phyloP scores from a whole-genome alignment of 2,329 filamentous ascomycete genomes.

The Cladosporium halotolerans region DNA sequence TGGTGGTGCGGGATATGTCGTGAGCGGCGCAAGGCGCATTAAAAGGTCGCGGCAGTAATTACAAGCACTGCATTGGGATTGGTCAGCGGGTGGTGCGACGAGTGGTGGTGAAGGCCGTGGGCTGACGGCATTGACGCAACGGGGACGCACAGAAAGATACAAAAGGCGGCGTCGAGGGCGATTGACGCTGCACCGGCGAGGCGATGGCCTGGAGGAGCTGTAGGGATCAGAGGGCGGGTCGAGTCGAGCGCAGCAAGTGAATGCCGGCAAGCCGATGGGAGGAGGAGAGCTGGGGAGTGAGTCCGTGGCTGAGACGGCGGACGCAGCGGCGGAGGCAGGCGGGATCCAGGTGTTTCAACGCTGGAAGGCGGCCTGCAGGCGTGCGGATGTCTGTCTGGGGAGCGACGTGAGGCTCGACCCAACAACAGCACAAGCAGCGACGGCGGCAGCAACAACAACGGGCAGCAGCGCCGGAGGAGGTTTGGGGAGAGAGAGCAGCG shows the following conservation, averaged over 20 bases:
- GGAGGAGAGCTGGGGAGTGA: not conserved
- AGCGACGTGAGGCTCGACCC: conserved; percentile 6
- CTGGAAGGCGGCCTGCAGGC: conserved; percentile 4
- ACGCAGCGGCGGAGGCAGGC: not conserved
- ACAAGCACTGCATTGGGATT: conserved; percentile 9
- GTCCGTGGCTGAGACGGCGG: not conserved
- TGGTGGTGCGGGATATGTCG: conserved; percentile 29
- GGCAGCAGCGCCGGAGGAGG: conserved; percentile 6
- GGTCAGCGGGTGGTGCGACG: conserved; percentile 1
- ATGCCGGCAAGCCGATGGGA: conserved; percentile 23
- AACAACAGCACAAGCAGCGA: conserved; percentile 6
- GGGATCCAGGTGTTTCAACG: not conserved
- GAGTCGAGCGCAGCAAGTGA: conserved; percentile 34
- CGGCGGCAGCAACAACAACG: not conserved
- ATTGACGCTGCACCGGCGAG: conserved; percentile 10
- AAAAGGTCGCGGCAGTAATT: conserved; percentile 20
- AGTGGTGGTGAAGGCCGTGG: not conserved
- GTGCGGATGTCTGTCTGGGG: conserved; percentile 10
- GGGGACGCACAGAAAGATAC: conserved; percentile 28
- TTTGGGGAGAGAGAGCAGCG: not conserved
- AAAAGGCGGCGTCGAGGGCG: conserved; percentile 17
- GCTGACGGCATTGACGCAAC: not conserved
- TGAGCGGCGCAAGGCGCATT: conserved; percentile 32
- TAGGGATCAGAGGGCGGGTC: conserved; percentile 16
- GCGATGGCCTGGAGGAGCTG: conserved; percentile 14